Base-by-base conservation (phyloP, 2,329 filamentous ascomycete species). In the Phyllosticta citriasiana region DNA sequence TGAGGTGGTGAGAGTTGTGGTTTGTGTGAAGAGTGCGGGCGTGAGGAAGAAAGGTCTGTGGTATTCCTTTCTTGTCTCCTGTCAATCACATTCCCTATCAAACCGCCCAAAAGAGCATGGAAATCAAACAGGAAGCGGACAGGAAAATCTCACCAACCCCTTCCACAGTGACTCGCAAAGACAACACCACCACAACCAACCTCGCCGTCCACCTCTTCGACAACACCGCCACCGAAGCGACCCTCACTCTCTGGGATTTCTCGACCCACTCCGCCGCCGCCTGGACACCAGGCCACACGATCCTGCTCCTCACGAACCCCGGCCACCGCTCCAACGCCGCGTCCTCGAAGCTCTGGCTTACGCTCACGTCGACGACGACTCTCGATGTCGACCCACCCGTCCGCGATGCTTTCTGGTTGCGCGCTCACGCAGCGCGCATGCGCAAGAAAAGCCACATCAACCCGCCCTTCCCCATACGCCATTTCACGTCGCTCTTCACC, bases 11-110 rank as follows among this genome's bases (percentile, higher is more conserved):
- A 82, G 79, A 57, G 72, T 86, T 2, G 73, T 86, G 2, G 79
- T 85, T 0, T 82, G 83, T 57, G 80, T 86, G 3, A 82, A 82
- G 68, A 82, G 79, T 61, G 75, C 86, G 59, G 81, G 82, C 0
- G 75, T 76, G 5, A 77, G 75, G 57, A 82, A 80, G 69, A 78
- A 72, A 63, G 71, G 79, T 81, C 67, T 16, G 66, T 25, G 16
- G 14, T 7, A n/a, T 16, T 24, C 3, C 26, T 24, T 10, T 8
- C 27, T 6, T 14, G 33, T 30, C 14, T 30, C 12, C 27, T 62
- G 26, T 22, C 12, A 30, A 25, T 8, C 25, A 53, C 14, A 3
- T 10, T 8, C 53, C 14, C 25, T 22, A 2, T n/a, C 16, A 12
- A 22, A 22, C 19, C 19, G 2, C 14, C 30, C 33, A n/a, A 22